Percentiles rank a stretch among this genome's conserved stretches.
phyloP scores from a whole-genome alignment of 257 asterid genomes.

The Fraxinus cuspidata region DNA sequence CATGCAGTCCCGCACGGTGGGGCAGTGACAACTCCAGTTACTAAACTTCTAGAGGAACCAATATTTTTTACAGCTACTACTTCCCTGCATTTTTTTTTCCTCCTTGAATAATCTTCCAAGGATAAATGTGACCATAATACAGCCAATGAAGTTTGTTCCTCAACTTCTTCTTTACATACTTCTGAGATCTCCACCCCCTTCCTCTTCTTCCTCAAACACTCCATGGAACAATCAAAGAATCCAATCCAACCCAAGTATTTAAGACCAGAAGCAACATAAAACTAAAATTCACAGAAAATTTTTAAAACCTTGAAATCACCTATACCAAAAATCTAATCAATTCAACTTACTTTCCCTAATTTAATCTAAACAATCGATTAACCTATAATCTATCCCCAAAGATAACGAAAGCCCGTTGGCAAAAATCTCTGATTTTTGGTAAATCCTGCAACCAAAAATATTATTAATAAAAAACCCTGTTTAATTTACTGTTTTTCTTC shows the following conservation, averaged over 20 bases:
- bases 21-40: conserved; percentile 73
- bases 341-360: conserved; percentile 10
- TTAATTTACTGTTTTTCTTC: not conserved
- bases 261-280: conserved; percentile 18
- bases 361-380: conserved; percentile 13
- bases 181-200: conserved; percentile 49
- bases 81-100: conserved; percentile 80
- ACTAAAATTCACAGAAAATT: not conserved
- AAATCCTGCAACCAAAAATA: conserved; percentile 40
- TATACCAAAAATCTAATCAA: conserved; percentile 20
- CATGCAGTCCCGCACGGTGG: conserved; percentile 68
- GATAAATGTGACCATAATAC: conserved; percentile 65
- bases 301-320: not conserved
- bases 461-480: conserved; percentile 19
- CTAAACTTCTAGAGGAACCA: conserved; percentile 46
- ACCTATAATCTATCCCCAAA: conserved; percentile 20
- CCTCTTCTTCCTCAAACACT: conserved; percentile 69
- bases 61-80: conserved; percentile 37
- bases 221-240: conserved; percentile 26
- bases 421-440: conserved; percentile 25
- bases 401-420: conserved; percentile 18
- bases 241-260: not conserved
- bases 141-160: conserved; percentile 38
- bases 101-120: conserved; percentile 63
- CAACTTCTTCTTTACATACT: conserved; percentile 11